Conservation (phyloP, 2,329 filamentous ascomycete genomes). For the Phyllosticta ampelicida region DNA sequence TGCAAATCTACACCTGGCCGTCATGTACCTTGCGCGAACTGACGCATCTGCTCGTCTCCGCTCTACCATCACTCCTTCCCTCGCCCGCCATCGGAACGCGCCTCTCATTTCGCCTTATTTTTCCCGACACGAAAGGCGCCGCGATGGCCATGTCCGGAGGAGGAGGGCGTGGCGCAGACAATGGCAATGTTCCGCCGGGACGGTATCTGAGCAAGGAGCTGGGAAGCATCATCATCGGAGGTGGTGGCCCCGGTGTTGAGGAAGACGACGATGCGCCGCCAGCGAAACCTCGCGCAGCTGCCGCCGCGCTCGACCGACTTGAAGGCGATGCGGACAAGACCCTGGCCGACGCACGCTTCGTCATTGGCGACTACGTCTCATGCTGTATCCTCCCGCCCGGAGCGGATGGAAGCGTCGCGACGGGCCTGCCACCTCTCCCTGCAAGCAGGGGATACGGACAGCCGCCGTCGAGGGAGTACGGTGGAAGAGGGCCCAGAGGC, state of each 20-base stretch:
- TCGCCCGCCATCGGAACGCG: constrained; percentile 68
- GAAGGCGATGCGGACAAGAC: constrained; percentile 60
- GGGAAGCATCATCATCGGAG: constrained; percentile 70
- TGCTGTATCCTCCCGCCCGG: constrained; percentile 71
- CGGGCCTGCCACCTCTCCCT: constrained; percentile 38
- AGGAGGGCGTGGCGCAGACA: constrained; percentile 18
- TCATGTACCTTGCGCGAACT: constrained; percentile 74
- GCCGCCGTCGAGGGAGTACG: neutral
- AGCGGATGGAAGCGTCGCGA: constrained; percentile 61
- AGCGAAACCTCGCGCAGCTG: constrained; percentile 12
- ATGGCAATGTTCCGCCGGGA: constrained; percentile 29
- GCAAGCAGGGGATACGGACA: constrained; percentile 13
- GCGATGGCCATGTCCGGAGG: constrained; percentile 16
- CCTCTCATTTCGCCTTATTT: constrained; percentile 78
- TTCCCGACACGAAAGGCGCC: constrained; percentile 55
- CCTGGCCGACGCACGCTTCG: constrained; percentile 65
- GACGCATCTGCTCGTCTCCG: constrained; percentile 60
- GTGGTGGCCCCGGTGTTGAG: constrained; percentile 35
- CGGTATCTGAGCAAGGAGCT: constrained; percentile 71
- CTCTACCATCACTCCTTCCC: constrained; percentile 59
- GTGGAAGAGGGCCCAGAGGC: constrained; percentile 14
- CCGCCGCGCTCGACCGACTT: constrained; percentile 29
- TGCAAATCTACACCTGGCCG: constrained; percentile 80
- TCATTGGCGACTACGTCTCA: constrained; percentile 80
- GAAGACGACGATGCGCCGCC: constrained; percentile 15